Percentiles rank a stretch among this genome's conserved stretches.
phyloP scores from a whole-genome alignment of 805 yeast species.

The Barnettozyma siamensis region DNA sequence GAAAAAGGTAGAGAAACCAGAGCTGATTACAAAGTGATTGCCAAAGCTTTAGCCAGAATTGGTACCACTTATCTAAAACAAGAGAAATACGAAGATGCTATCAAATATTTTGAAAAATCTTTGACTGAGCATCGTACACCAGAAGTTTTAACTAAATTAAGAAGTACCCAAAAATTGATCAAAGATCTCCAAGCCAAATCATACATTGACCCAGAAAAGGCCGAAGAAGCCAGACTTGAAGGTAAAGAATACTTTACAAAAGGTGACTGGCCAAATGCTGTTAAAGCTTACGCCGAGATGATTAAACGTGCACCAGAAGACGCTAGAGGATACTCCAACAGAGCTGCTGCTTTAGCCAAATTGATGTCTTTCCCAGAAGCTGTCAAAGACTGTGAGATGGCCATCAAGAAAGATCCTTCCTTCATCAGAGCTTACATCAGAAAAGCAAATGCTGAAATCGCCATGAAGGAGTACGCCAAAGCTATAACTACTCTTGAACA shows the following conservation, averaged over 20 bases:
- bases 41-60: slow-evolving; percentile 88
- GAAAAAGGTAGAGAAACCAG: slow-evolving; percentile 86
- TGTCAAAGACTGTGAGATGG: slow-evolving; percentile 83
- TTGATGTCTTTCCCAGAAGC: slow-evolving; percentile 97
- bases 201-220: slow-evolving; percentile 84
- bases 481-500: slow-evolving; percentile 75
- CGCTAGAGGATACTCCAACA: slow-evolving; percentile 93
- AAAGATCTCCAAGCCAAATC: slow-evolving; percentile 72
- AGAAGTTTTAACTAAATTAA: slow-evolving; percentile 80
- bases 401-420: slow-evolving; percentile 80
- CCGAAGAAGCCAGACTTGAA: slow-evolving; percentile 89
- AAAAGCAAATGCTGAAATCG: slow-evolving; percentile 91
- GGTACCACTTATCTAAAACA: slow-evolving; percentile 78
- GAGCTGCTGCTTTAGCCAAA: slow-evolving; percentile 96
- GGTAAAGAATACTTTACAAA: slow-evolving; percentile 88
- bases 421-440: slow-evolving; percentile 94
- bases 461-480: slow-evolving; percentile 79
- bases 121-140: slow-evolving; percentile 97
- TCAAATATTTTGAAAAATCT: slow-evolving; percentile 77
- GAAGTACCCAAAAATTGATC: slow-evolving; percentile 80
- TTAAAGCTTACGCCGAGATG: slow-evolving; percentile 92
- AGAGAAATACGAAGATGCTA: slow-evolving; percentile 68
- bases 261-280: slow-evolving; percentile 96
- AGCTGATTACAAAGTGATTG: slow-evolving; percentile 87
- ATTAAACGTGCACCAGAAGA: slow-evolving; percentile 95